Conservation (phyloP, 176 grass and related monocot species). For the Eremochloa ophiuroides region DNA sequence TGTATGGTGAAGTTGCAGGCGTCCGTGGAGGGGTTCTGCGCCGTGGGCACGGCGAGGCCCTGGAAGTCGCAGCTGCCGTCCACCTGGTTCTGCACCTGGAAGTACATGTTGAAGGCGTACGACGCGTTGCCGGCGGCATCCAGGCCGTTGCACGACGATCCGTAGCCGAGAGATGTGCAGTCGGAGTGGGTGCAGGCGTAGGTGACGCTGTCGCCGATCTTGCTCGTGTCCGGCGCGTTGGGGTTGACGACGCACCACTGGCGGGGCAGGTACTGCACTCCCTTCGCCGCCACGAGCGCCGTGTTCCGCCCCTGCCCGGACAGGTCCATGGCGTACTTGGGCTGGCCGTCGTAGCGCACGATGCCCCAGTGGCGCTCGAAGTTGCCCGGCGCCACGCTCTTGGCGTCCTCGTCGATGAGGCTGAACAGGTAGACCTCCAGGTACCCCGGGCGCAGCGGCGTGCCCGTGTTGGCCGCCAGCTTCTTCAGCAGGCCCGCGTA, state of each 20-base stretch:
- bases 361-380: constrained; percentile 89
- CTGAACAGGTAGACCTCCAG: constrained; percentile 77
- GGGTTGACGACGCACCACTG: constrained; percentile 63
- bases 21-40: constrained; percentile 52
- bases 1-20: constrained; percentile 82
- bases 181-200: constrained; percentile 62
- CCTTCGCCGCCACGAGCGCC: constrained; percentile 44
- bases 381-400: constrained; percentile 63
- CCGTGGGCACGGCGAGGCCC: constrained; percentile 57
- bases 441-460: constrained; percentile 55
- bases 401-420: constrained; percentile 75
- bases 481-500: constrained; percentile 54
- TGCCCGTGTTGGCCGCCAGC: constrained; percentile 44
- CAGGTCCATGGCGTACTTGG: constrained; percentile 67
- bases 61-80: constrained; percentile 60
- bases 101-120: constrained; percentile 90
- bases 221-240: neutral
- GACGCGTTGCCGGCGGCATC: constrained; percentile 73
- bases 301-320: constrained; percentile 36
- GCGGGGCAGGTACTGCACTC: constrained; percentile 42
- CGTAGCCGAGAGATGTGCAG: constrained; percentile 73
- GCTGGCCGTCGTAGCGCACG: constrained; percentile 64
- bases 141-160: constrained; percentile 67
- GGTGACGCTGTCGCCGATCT: constrained; percentile 46
- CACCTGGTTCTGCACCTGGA: constrained; percentile 63